Evolutionary conservation across 2,329 filamentous ascomycete genomes (phyloP).

Genomic region (Fusarium avenaceum): DNA sequence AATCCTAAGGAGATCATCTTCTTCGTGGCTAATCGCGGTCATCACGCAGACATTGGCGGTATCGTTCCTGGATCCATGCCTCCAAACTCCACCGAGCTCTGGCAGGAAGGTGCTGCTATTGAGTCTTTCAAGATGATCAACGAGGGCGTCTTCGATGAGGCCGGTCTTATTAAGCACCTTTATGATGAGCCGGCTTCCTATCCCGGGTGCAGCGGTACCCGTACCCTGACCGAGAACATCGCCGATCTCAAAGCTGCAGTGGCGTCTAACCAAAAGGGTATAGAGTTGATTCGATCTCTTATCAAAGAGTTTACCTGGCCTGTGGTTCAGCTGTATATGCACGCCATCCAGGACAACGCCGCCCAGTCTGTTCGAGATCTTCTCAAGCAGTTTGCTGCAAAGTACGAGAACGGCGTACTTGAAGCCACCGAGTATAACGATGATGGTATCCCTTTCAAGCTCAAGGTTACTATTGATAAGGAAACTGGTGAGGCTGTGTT

Average conservation of each 20-base stretch:
- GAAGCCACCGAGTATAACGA: constrained; percentile 87
- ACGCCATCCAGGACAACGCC: constrained; percentile 83
- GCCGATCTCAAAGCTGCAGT: constrained; percentile 90
- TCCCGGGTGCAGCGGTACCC: constrained; percentile 65
- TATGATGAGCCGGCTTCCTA: constrained; percentile 52
- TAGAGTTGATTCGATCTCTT: constrained; percentile 78
- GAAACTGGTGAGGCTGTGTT: constrained; percentile 82
- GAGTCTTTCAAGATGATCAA: constrained; percentile 55
- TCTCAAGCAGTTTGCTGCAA: constrained; percentile 77
- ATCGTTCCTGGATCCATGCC: constrained; percentile 83
- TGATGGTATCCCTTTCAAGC: constrained; percentile 81
- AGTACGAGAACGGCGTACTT: constrained; percentile 78
- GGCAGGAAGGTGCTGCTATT: constrained; percentile 70
- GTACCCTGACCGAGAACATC: constrained; percentile 84
- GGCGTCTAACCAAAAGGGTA: constrained; percentile 87
- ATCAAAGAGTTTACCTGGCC: constrained; percentile 84
- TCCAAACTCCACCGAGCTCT: constrained; percentile 72
- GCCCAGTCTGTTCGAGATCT: constrained; percentile 81
- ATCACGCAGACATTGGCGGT: constrained; percentile 61
- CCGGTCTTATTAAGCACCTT: constrained; percentile 72
- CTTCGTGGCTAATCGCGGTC: constrained; percentile 52
- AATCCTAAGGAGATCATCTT: constrained; percentile 51
- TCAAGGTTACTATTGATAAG: constrained; percentile 81
- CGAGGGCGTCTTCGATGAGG: constrained; percentile 51
- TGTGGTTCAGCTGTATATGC: constrained; percentile 87